These are phyloP conservation scores for Chlamydomonas schloesseri DNA, from an alignment of 139 green algal species.

Conservation along the genomic window DNA sequence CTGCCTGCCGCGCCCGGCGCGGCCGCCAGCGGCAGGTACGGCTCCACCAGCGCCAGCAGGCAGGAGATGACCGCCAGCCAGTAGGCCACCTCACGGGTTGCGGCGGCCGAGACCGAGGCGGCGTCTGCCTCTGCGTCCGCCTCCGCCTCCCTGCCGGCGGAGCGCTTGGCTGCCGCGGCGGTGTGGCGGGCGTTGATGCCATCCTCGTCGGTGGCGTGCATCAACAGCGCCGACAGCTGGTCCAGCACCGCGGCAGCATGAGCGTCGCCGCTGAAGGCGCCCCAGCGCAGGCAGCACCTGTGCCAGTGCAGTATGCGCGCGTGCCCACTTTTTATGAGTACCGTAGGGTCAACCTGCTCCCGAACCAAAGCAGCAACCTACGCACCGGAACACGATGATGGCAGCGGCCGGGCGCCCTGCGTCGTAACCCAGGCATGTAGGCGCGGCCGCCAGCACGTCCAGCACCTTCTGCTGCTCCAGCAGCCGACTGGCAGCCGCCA, in stretches of 20 bases:
- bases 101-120: neutral
- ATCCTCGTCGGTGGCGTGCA: constrained; percentile 15
- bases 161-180: neutral
- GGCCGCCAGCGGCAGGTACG: constrained; percentile 1
- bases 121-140: neutral
- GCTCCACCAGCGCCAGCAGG: constrained; percentile 46
- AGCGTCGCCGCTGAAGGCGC: constrained; percentile 6
- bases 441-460: neutral
- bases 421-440: constrained; percentile 33
- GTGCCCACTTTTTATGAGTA: too few relatives aligned
- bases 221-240: constrained; percentile 1
- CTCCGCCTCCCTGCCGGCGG: neutral
- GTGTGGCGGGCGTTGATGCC: neutral
- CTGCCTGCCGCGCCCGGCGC: neutral
- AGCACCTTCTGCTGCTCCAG: constrained; percentile 48
- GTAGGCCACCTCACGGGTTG: constrained; percentile 27
- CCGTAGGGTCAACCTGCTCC: too few relatives aligned
- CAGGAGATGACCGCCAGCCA: constrained; percentile 38
- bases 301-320: too few relatives aligned
- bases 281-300: constrained; percentile 40
- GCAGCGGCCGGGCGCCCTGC: constrained; percentile 11
- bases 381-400: constrained; percentile 45
- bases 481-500: constrained; percentile 15
- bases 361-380: neutral
- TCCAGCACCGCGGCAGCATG: constrained; percentile 18